A percentile compares a stretch with the other conserved stretches of the same genome.
Evolutionary conservation across 495 filamentous ascomycete genomes (phyloP).

Genomic region (Penicillium desertorum): DNA sequence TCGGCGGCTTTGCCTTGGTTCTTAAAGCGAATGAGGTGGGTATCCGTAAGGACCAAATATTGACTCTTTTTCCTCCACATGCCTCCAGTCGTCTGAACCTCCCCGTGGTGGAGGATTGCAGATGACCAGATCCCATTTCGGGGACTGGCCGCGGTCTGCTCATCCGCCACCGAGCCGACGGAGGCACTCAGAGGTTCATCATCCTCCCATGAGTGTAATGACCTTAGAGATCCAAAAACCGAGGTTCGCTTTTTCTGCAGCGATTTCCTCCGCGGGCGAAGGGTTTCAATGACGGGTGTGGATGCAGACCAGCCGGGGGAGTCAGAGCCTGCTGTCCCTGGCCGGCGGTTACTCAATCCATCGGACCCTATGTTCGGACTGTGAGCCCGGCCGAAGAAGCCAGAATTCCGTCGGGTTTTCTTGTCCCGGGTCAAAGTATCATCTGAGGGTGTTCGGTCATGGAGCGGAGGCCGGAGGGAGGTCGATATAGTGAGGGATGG

Average conservation of each 20-base stretch:
- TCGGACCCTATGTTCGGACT: slow-evolving; percentile 23
- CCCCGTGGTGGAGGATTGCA: slow-evolving; percentile 64
- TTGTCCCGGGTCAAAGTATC: slow-evolving; percentile 37
- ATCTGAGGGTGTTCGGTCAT: slow-evolving; percentile 43
- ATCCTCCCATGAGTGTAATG: slow-evolving; percentile 51
- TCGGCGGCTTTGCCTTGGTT: slow-evolving; percentile 69
- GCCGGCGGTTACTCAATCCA: slow-evolving; percentile 29
- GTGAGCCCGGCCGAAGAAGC: slow-evolving; percentile 42
- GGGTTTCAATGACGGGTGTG: slow-evolving; percentile 28
- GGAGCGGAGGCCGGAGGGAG: slow-evolving; percentile 24
- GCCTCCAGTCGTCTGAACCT: slow-evolving; percentile 75
- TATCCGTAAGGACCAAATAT: slow-evolving; percentile 87
- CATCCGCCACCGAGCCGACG: slow-evolving; percentile 36
- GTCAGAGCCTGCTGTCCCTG: slow-evolving; percentile 35
- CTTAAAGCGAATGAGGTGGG: slow-evolving; percentile 80
- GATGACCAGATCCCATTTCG: slow-evolving; percentile 43
- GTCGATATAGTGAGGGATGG: slow-evolving; percentile 30
- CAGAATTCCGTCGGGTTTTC: slow-evolving; percentile 45
- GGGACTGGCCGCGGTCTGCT: slow-evolving; percentile 29
- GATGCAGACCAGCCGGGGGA: slow-evolving; percentile 24
- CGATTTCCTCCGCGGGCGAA: slow-evolving; percentile 43
- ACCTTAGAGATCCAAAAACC: slow-evolving; percentile 59
- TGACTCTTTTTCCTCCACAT: slow-evolving; percentile 84
- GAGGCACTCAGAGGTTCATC: slow-evolving; percentile 44
- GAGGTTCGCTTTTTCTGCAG: slow-evolving; percentile 52